Conservation (phyloP, 352 stramenopile genomes). For the Pythium scleroteichum region DNA sequence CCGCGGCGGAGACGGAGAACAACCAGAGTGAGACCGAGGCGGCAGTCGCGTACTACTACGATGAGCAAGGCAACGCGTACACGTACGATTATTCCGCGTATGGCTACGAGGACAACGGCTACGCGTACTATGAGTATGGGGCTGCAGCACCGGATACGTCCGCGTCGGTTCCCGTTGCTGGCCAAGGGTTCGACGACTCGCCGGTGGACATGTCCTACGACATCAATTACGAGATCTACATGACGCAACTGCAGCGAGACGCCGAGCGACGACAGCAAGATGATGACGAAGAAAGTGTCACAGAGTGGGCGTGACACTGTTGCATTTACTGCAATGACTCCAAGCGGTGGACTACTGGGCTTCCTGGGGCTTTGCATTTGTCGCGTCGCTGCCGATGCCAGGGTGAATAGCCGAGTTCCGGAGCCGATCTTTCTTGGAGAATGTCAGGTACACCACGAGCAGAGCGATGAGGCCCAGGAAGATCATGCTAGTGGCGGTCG, state of each 20-base stretch:
- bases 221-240: conserved; percentile 73
- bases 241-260: conserved; percentile 51
- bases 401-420: no score
- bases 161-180: neutral
- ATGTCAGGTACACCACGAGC: neutral
- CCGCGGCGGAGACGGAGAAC: neutral
- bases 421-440: no score
- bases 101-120: conserved; percentile 12
- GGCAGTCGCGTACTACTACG: conserved; percentile 1
- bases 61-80: conserved; percentile 13
- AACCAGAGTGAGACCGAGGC: conserved; percentile 4
- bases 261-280: conserved; percentile 30
- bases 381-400: no score
- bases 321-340: no score
- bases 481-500: neutral
- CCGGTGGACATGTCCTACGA: conserved; percentile 59
- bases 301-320: no score
- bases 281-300: conserved; percentile 5
- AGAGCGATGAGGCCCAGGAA: conserved; percentile 12
- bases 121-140: neutral
- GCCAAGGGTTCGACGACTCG: conserved; percentile 25
- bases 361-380: no score
- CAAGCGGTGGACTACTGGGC: no score
- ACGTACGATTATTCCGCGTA: conserved; percentile 8
- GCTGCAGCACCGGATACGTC: neutral